Percentiles rank a stretch among this genome's conserved stretches.
phyloP scores from a whole-genome alignment of 495 filamentous ascomycete genomes.

The Xylaria sp. region DNA sequence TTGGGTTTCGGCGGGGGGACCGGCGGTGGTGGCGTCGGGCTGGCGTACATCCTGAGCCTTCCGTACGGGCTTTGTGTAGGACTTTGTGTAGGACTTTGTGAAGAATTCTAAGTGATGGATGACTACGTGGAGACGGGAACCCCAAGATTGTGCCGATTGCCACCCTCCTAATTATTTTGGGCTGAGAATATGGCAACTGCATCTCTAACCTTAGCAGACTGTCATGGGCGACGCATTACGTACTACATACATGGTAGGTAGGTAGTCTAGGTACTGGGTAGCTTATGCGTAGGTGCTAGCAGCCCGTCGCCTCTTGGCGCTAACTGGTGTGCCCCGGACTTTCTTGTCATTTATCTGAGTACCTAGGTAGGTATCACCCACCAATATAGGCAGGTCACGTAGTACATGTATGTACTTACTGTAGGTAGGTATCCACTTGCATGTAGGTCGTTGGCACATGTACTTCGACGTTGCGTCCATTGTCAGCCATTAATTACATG shows the following conservation, averaged over 20 bases:
- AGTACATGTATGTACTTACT: too few relatives aligned
- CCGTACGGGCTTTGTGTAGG: not conserved
- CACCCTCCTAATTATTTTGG: not conserved
- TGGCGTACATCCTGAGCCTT: slow-evolving; percentile 34
- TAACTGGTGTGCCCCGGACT: too few relatives aligned
- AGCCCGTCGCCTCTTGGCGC: too few relatives aligned
- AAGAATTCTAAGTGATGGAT: not conserved
- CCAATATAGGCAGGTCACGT: too few relatives aligned
- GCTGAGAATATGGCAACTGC: not conserved
- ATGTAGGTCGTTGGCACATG: not conserved
- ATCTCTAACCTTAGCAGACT: not conserved
- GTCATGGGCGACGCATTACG: not conserved
- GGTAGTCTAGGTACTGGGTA: too few relatives aligned
- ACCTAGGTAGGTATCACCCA: too few relatives aligned
- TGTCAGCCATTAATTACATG: not conserved
- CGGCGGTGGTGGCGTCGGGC: slow-evolving; percentile 59
- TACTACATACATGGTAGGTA: not conserved
- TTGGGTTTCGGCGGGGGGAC: slow-evolving; percentile 75
- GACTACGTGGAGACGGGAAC: not conserved
- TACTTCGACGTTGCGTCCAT: not conserved
- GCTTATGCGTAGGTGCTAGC: too few relatives aligned
- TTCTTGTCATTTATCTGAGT: too few relatives aligned
- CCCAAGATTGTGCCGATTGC: not conserved
- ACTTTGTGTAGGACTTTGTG: not conserved
- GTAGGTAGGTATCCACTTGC: too few relatives aligned